Evolutionary conservation across 2,329 filamentous ascomycete species (phyloP).

Genomic region (Hypoxylon sp.): DNA sequence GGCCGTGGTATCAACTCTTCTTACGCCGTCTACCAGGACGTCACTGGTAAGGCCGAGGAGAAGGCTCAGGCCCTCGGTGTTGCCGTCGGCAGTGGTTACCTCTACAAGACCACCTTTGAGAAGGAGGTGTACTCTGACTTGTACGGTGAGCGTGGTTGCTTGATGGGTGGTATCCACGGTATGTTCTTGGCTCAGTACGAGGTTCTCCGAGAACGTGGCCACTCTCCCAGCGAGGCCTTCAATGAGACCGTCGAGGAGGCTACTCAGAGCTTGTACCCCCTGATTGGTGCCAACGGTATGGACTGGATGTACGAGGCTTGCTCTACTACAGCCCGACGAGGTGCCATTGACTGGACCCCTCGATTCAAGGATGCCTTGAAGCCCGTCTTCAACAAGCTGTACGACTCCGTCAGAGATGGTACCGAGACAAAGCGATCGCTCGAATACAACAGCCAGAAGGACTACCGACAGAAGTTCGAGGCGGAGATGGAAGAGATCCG

Average conservation of each 20-base stretch:
- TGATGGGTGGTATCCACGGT: slow-evolving; percentile 99
- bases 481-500: slow-evolving; percentile 99
- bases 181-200: slow-evolving; percentile 99
- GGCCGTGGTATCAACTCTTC: slow-evolving; percentile 99
- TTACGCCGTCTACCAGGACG: slow-evolving; percentile 97
- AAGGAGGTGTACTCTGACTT: slow-evolving; percentile 99
- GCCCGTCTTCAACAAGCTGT: slow-evolving; percentile 98
- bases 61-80: slow-evolving; percentile 97
- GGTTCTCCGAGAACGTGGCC: slow-evolving; percentile 98
- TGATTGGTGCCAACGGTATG: slow-evolving; percentile 98
- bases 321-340: slow-evolving; percentile 97
- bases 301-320: slow-evolving; percentile 99
- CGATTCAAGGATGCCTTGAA: slow-evolving; percentile 98
- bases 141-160: slow-evolving; percentile 99
- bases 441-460: slow-evolving; percentile 94
- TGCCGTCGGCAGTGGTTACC: slow-evolving; percentile 96
- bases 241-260: slow-evolving; percentile 99
- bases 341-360: slow-evolving; percentile 98
- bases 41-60: slow-evolving; percentile 97
- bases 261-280: slow-evolving; percentile 95
- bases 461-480: slow-evolving; percentile 98
- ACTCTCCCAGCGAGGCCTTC: slow-evolving; percentile 98
- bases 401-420: slow-evolving; percentile 91
- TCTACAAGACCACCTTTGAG: slow-evolving; percentile 99
- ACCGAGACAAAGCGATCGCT: slow-evolving; percentile 96